These are phyloP conservation scores for Phaeodactylum tricornutum DNA, from an alignment of 108 stramenopile genomes.

Conservation along the genomic window DNA sequence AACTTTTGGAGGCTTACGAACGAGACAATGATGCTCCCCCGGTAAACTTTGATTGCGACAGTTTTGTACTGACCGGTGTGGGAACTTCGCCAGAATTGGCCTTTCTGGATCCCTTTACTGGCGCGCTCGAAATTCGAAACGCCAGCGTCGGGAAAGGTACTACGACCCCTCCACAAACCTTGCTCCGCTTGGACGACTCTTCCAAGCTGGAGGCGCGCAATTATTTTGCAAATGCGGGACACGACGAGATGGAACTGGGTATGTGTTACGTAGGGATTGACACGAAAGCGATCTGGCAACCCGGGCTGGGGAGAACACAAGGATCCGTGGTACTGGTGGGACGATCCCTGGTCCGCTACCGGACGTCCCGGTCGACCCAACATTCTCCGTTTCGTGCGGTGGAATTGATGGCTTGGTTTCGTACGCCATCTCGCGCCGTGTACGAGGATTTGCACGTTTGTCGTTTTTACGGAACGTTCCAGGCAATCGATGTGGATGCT, in stretches of 20 bases:
- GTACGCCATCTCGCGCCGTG: no score
- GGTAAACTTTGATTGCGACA: conserved; percentile 47
- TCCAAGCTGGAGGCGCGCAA: conserved; percentile 17
- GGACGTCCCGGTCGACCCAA: no score
- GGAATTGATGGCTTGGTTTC: no score
- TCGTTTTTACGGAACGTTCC: no score
- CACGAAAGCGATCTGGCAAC: background rate
- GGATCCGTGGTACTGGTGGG: no score
- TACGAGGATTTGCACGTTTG: no score
- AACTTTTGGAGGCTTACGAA: no score
- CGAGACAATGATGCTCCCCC: conserved; percentile 34
- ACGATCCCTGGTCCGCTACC: no score
- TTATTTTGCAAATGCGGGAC: background rate
- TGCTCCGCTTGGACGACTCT: background rate
- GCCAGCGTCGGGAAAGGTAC: background rate
- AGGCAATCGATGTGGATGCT: no score
- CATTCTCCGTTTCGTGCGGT: no score
- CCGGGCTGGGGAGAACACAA: no score
- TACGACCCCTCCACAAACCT: background rate
- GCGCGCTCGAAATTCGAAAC: no score
- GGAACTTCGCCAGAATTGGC: conserved; percentile 29
- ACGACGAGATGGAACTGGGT: conserved; percentile 24
- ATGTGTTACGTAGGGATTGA: conserved; percentile 38
- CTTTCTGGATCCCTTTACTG: conserved; percentile 47
- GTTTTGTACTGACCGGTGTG: conserved; percentile 28